Evolutionary conservation across 345 rosid species (phyloP).

Genomic region (Corchorus olitorius): DNA sequence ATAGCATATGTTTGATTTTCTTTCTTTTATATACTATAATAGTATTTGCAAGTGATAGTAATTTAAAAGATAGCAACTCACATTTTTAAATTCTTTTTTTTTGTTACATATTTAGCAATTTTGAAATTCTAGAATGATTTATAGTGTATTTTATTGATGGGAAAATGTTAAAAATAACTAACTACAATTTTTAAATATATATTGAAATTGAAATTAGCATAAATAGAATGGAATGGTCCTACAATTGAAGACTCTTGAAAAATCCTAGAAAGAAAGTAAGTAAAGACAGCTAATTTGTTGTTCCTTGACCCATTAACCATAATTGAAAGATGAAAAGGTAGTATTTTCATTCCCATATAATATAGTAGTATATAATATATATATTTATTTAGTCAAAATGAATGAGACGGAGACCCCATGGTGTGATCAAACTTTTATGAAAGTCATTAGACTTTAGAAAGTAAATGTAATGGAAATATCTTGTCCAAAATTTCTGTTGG

Average conservation of each 20-base stretch:
- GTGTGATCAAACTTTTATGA: not conserved
- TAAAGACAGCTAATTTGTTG: not conserved
- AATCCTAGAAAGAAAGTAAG: not conserved
- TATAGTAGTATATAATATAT: too few species aligned
- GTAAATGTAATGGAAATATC: not conserved
- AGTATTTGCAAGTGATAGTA: too few species aligned
- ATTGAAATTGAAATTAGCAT: too few species aligned
- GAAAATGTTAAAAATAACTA: too few species aligned
- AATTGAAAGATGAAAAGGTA: not conserved
- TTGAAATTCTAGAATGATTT: not conserved
- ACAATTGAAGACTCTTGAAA: not conserved
- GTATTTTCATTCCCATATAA: not conserved
- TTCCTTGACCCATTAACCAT: slow-evolving; percentile 3
- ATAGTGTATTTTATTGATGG: too few species aligned
- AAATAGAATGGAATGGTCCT: not conserved
- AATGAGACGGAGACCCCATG: slow-evolving; percentile 12
- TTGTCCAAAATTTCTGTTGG: not conserved
- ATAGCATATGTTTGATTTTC: too few species aligned
- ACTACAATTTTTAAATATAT: too few species aligned
- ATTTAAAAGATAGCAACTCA: too few species aligned
- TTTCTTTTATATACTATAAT: too few species aligned
- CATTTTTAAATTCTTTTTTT: not conserved
- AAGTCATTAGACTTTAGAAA: slow-evolving; percentile 5
- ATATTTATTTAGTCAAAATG: slow-evolving; percentile 19
- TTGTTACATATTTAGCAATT: not conserved